A percentile compares a stretch with the other conserved stretches of the same genome.
phyloP scores from a whole-genome alignment of 1,139 yeast genomes.

The Candida labiduridarum region DNA sequence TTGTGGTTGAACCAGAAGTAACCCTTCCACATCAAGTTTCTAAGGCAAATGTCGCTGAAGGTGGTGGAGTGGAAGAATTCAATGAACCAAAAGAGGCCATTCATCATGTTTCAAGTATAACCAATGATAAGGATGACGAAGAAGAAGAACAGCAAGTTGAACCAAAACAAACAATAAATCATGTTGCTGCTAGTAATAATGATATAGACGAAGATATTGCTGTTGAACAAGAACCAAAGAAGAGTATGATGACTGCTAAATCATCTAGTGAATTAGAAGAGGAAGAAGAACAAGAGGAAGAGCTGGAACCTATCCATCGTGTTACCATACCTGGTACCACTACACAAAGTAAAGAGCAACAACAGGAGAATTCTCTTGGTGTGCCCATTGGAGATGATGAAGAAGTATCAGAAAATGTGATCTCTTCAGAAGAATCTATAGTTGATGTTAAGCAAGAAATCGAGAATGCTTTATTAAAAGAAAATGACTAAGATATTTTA shows the following conservation, averaged over 20 bases:
- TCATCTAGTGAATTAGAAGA: background rate
- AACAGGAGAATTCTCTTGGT: background rate
- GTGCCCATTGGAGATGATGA: background rate
- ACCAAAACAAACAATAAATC: background rate
- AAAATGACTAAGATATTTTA: background rate
- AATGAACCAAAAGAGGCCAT: background rate
- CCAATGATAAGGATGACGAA: background rate
- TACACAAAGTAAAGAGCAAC: background rate
- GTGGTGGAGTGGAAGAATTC: background rate
- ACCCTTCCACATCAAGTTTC: background rate
- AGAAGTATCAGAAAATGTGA: background rate
- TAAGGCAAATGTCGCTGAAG: too few species aligned
- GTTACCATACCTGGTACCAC: background rate
- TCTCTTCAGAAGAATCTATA: background rate
- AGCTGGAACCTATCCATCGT: background rate
- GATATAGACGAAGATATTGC: background rate
- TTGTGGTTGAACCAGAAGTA: background rate
- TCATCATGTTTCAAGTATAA: background rate
- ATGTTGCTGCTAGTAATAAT: background rate
- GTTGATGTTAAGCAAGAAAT: constrained; percentile 3
- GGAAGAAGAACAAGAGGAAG: constrained; percentile 4
- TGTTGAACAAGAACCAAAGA: background rate
- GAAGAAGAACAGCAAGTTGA: background rate
- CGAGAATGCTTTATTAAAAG: background rate
- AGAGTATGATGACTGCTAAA: background rate